These are phyloP conservation scores for Botrytis paeoniae DNA, from an alignment of 2,329 filamentous ascomycete species.

Conservation along the genomic window DNA sequence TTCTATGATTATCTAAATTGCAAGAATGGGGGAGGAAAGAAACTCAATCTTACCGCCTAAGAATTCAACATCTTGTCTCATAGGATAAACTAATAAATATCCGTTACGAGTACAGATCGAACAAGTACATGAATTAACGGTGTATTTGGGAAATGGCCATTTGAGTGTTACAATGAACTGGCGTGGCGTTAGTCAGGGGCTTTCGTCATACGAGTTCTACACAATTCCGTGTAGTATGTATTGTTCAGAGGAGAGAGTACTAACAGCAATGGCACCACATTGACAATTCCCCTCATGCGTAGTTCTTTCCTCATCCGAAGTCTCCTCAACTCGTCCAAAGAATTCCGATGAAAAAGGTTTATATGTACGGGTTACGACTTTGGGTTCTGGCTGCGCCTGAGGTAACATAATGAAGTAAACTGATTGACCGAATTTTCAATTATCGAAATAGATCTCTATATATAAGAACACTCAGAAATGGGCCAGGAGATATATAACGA, in stretches of 20 bases:
- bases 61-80: slow-evolving; percentile 23
- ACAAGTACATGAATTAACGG: slow-evolving; percentile 59
- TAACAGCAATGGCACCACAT: slow-evolving; percentile 45
- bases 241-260: not conserved
- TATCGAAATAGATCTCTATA: not conserved
- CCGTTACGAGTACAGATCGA: slow-evolving; percentile 57
- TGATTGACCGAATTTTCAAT: not conserved
- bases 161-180: slow-evolving; percentile 49
- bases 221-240: not conserved
- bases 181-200: slow-evolving; percentile 26
- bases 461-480: not conserved
- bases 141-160: slow-evolving; percentile 48
- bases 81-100: slow-evolving; percentile 42
- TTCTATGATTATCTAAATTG: too few species aligned
- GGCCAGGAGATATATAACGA: not conserved
- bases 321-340: slow-evolving; percentile 21
- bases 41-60: slow-evolving; percentile 18
- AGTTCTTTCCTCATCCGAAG: slow-evolving; percentile 20
- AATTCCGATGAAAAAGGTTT: slow-evolving; percentile 13
- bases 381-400: not conserved
- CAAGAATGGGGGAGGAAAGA: not conserved
- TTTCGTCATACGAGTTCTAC: not conserved
- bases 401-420: not conserved
- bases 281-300: slow-evolving; percentile 56
- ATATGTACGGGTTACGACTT: slow-evolving; percentile 3